Conservation (phyloP, 352 stramenopile species). For the Pythium brachiatum region DNA sequence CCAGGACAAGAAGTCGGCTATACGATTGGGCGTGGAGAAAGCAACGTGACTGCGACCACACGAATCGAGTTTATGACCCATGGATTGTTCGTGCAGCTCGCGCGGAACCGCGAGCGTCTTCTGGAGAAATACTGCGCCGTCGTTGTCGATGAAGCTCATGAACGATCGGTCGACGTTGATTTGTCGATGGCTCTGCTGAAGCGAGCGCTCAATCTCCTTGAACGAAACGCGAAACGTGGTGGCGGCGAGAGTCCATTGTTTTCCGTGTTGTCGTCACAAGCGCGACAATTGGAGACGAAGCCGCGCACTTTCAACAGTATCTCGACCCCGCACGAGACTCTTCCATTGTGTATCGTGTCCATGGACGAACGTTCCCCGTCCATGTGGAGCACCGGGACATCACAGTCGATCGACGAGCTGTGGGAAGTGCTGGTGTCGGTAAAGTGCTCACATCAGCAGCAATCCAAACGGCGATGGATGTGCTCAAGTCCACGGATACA, state of each 20-base stretch:
- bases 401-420: conserved; percentile 5
- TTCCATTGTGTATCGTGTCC: conserved; percentile 20
- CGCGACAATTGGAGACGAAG: conserved; percentile 25
- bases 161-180: conserved; percentile 28
- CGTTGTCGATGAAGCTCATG: conserved; percentile 33
- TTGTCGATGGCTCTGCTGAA: conserved; percentile 28
- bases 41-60: conserved; percentile 6
- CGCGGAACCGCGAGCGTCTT: conserved; percentile 14
- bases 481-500: conserved; percentile 13
- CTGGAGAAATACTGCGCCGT: conserved; percentile 22
- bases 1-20: conserved; percentile 24
- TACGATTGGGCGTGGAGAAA: conserved; percentile 22
- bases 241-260: no score
- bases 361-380: conserved; percentile 28
- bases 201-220: conserved; percentile 7
- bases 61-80: conserved; percentile 29
- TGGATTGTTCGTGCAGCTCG: conserved; percentile 26
- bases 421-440: conserved; percentile 13
- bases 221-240: not conserved
- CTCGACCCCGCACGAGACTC: conserved; percentile 1
- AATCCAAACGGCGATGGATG: conserved; percentile 23
- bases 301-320: conserved; percentile 15
- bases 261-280: conserved; percentile 29
- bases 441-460: conserved; percentile 18
- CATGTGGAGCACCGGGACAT: conserved; percentile 25